phyloP scores from a whole-genome alignment of 2,329 filamentous ascomycete species.

The Botrytis galanthina region DNA sequence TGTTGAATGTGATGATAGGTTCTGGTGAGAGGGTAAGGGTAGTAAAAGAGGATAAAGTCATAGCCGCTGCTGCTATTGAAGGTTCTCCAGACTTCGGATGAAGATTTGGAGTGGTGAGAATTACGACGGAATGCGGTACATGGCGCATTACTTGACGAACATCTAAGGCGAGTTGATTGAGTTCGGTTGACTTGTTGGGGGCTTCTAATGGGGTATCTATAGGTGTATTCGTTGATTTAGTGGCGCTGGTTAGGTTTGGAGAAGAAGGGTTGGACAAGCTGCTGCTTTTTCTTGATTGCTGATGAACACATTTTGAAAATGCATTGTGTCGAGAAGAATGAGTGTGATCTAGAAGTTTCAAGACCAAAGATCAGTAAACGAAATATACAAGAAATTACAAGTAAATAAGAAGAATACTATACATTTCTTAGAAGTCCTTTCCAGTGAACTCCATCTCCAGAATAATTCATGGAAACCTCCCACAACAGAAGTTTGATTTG shows the following conservation, averaged over 20 bases:
- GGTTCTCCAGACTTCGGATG: background rate
- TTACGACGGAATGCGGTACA: constrained; percentile 35
- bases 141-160: constrained; percentile 36
- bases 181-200: background rate
- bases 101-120: constrained; percentile 30
- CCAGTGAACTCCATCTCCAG: constrained; percentile 9
- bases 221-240: background rate
- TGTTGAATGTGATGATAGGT: constrained; percentile 39
- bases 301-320: background rate
- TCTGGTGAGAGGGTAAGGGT: constrained; percentile 34
- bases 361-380: background rate
- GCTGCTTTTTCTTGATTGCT: background rate
- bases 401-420: background rate
- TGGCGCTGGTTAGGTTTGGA: background rate
- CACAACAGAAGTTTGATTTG: background rate
- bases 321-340: background rate
- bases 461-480: constrained; percentile 7
- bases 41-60: constrained; percentile 40
- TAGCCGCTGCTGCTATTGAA: constrained; percentile 26
- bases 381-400: background rate
- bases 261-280: background rate
- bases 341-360: background rate
- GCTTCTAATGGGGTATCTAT: background rate
- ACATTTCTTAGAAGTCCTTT: constrained; percentile 11
- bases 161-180: constrained; percentile 23